These are phyloP conservation scores for Dendrothele bispora DNA, from an alignment of 768 basidiomycete species.

Conservation along the genomic window DNA sequence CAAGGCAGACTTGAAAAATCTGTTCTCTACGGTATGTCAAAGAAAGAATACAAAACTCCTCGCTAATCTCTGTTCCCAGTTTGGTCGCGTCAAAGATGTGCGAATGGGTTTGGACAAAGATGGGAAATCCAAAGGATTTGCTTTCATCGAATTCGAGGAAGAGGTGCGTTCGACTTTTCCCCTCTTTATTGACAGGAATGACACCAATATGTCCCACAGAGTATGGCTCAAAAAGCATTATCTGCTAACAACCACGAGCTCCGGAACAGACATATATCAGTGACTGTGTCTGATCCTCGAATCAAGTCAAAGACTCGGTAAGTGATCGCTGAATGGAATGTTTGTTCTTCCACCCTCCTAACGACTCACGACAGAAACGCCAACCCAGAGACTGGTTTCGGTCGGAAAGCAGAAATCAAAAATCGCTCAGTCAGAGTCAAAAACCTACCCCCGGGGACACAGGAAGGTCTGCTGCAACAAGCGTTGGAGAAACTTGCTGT, in stretches of 20 bases:
- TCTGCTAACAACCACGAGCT: conserved; percentile 84
- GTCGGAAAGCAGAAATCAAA: conserved; percentile 53
- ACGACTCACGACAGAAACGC: conserved; percentile 29
- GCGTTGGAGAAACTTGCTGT: conserved; percentile 72
- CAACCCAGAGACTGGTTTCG: conserved; percentile 56
- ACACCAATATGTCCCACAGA: conserved; percentile 36
- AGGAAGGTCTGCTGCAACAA: conserved; percentile 94
- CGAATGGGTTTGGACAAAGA: conserved; percentile 74
- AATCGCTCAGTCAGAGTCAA: conserved; percentile 76
- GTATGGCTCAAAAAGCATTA: conserved; percentile 68
- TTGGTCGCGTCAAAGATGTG: conserved; percentile 79
- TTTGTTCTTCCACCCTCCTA: background rate
- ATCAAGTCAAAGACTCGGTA: conserved; percentile 56
- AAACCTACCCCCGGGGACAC: conserved; percentile 72
- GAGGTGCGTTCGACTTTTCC: conserved; percentile 56
- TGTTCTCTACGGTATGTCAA: conserved; percentile 79
- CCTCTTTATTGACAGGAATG: background rate
- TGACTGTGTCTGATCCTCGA: conserved; percentile 81
- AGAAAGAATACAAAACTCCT: no score
- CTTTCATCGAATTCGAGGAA: conserved; percentile 87
- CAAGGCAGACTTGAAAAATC: conserved; percentile 71
- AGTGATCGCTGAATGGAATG: conserved; percentile 12
- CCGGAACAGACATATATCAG: conserved; percentile 87
- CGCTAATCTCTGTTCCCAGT: conserved; percentile 43
- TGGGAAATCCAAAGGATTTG: conserved; percentile 79